phyloP scores from a whole-genome alignment of 495 filamentous ascomycete species.

The Thermothielavioides terrestris region DNA sequence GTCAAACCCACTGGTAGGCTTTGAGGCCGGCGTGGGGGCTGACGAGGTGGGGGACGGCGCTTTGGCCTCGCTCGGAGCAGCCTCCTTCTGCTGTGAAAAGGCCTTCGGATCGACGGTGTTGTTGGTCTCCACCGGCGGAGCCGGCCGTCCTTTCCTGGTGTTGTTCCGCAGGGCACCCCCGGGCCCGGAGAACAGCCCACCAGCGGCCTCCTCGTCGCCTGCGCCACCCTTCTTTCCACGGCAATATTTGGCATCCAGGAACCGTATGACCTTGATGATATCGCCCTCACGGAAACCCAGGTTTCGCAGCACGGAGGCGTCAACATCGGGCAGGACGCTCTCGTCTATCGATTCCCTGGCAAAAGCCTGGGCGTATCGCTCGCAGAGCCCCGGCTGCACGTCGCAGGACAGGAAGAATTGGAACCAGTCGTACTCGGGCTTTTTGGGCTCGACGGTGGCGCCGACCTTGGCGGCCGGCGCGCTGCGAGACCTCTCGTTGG shows the following conservation, averaged over 20 bases:
- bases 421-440: constrained; percentile 91
- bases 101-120: constrained; percentile 82
- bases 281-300: constrained; percentile 92
- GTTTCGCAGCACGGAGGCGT: constrained; percentile 68
- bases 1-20: constrained; percentile 65
- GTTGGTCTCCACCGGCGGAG: constrained; percentile 72
- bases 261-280: constrained; percentile 88
- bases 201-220: constrained; percentile 52
- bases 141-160: constrained; percentile 84
- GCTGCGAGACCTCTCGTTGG: constrained; percentile 16
- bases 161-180: constrained; percentile 87
- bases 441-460: constrained; percentile 48
- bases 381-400: constrained; percentile 82
- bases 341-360: constrained; percentile 90
- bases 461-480: constrained; percentile 28
- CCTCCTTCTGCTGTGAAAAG: constrained; percentile 56
- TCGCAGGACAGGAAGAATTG: constrained; percentile 93
- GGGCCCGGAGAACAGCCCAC: constrained; percentile 84
- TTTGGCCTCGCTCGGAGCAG: constrained; percentile 29
- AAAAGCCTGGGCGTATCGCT: constrained; percentile 87
- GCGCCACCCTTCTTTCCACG: constrained; percentile 56
- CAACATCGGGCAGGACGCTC: constrained; percentile 77
- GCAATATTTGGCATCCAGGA: constrained; percentile 70
- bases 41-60: constrained; percentile 37
- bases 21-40: constrained; percentile 36